Evolutionary conservation across 768 basidiomycete genomes (phyloP).

Genomic region (Phlegmacium glaucopus): DNA sequence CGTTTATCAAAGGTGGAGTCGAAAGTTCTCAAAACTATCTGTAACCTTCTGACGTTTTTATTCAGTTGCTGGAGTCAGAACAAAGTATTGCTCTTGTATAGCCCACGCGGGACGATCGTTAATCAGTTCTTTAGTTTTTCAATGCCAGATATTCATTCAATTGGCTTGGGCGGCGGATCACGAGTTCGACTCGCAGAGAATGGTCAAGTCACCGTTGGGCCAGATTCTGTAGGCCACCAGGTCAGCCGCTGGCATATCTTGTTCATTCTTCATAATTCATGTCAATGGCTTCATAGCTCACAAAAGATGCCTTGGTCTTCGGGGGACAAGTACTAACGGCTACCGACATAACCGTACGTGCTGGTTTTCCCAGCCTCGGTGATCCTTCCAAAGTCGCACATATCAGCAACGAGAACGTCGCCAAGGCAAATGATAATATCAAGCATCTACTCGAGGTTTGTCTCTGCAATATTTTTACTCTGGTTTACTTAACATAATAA

Average conservation of each 20-base stretch:
- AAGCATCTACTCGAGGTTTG: conserved; percentile 24
- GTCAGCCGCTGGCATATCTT: conserved; percentile 11
- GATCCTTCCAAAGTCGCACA: conserved; percentile 11
- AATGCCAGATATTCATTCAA: conserved; percentile 53
- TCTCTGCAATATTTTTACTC: neutral
- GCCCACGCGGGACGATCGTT: too few species aligned
- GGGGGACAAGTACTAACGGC: conserved; percentile 56
- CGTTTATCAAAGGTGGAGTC: conserved; percentile 43
- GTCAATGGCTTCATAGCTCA: conserved; percentile 15
- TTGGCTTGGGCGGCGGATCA: conserved; percentile 67
- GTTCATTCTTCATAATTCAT: too few species aligned
- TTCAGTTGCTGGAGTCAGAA: conserved; percentile 51
- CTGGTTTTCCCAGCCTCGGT: conserved; percentile 16
- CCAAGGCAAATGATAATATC: conserved; percentile 12
- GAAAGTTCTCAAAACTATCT: neutral
- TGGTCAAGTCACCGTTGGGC: conserved; percentile 50
- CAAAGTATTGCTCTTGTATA: conserved; percentile 32
- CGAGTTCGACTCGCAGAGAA: conserved; percentile 34
- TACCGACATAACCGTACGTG: conserved; percentile 52
- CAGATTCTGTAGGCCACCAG: conserved; percentile 61
- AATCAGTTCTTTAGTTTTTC: conserved; percentile 35
- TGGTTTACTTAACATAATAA: neutral
- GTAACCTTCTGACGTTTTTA: neutral
- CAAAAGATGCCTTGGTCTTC: conserved; percentile 49
- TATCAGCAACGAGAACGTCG: conserved; percentile 11